These are phyloP conservation scores for Tulasnella sp. DNA, from an alignment of 768 basidiomycete species.

Conservation along the genomic window DNA sequence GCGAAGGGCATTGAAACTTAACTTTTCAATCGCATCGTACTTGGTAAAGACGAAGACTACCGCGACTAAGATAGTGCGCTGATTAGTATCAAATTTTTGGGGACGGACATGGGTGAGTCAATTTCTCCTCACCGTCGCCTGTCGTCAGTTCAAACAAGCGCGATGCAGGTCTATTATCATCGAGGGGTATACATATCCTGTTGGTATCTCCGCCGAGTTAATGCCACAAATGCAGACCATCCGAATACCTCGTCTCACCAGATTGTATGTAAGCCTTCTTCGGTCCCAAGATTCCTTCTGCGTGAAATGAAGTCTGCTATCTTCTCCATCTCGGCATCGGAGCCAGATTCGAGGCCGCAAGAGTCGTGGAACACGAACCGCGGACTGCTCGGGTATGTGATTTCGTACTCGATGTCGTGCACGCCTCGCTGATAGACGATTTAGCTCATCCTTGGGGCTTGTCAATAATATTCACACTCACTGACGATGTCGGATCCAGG, in stretches of 20 bases:
- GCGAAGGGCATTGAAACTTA: no score
- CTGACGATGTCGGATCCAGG: neutral
- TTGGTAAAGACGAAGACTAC: slow-evolving; percentile 33
- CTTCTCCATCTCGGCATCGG: slow-evolving; percentile 23
- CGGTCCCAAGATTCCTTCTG: slow-evolving; percentile 4
- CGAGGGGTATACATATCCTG: slow-evolving; percentile 33
- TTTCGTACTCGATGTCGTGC: slow-evolving; percentile 28
- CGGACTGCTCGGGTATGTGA: slow-evolving; percentile 27
- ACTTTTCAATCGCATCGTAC: slow-evolving; percentile 23
- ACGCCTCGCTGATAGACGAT: slow-evolving; percentile 24
- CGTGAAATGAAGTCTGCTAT: slow-evolving; percentile 27
- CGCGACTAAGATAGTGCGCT: no score
- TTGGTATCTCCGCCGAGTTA: neutral
- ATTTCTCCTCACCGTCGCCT: slow-evolving; percentile 16
- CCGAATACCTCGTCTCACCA: no score
- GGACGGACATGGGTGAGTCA: no score
- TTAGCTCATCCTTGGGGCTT: neutral
- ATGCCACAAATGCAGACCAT: neutral
- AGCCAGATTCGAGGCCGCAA: slow-evolving; percentile 32
- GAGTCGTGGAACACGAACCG: slow-evolving; percentile 36
- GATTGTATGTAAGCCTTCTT: slow-evolving; percentile 31
- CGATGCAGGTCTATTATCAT: slow-evolving; percentile 25
- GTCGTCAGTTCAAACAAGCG: slow-evolving; percentile 26
- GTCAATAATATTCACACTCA: neutral
- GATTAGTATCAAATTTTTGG: neutral